Conservation (phyloP, 352 stramenopile genomes). For the Stephanocyclus meneghinianus region DNA sequence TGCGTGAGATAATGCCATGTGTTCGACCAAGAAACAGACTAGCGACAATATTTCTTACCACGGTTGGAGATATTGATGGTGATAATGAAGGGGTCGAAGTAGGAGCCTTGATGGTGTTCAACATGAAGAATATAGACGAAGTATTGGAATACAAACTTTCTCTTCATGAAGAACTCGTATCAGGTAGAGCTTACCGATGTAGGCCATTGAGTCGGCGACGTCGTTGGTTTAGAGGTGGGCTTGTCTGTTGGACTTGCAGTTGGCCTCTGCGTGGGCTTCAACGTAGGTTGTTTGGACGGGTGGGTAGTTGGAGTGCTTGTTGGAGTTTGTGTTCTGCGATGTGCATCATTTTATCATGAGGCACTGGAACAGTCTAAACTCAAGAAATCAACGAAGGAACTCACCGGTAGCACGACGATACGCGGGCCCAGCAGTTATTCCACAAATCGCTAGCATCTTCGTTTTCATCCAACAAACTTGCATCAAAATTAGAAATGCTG, state of each 20-base stretch:
- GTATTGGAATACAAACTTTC: not conserved
- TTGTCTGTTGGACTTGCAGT: not conserved
- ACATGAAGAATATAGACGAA: not conserved
- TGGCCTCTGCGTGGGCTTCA: not conserved
- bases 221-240: not conserved
- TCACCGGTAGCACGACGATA: constrained; percentile 9
- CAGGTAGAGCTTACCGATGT: not conserved
- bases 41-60: constrained; percentile 1
- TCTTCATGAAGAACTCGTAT: not conserved
- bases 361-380: not conserved
- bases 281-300: not conserved
- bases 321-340: constrained; percentile 8
- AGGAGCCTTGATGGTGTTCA: not conserved
- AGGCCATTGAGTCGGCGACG: not conserved
- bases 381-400: not conserved
- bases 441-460: constrained; percentile 8
- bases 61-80: not conserved
- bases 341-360: not conserved
- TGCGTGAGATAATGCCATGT: too few species aligned
- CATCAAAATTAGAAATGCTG: constrained; percentile 4
- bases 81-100: not conserved
- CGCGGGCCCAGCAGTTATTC: not conserved
- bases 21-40: not conserved
- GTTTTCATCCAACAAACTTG: constrained; percentile 7
- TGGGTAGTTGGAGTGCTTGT: not conserved